Conservation (phyloP, 768 basidiomycete species). For the Neoboletus magnificus region DNA sequence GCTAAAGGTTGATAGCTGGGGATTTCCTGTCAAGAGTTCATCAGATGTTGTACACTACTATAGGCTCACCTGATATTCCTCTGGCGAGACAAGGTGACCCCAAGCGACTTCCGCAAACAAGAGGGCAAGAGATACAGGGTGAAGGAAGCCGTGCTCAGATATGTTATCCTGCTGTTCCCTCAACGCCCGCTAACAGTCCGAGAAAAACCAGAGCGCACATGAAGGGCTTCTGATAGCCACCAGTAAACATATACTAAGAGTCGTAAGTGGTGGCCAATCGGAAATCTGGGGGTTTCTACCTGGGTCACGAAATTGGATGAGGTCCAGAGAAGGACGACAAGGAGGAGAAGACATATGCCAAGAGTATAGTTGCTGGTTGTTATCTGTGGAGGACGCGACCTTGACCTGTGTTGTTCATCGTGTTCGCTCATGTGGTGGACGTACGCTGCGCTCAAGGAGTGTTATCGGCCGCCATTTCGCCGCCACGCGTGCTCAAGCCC, state of each 20-base stretch:
- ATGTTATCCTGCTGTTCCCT: constrained; percentile 63
- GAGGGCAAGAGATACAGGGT: constrained; percentile 74
- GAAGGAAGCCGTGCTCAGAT: constrained; percentile 90
- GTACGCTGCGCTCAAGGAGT: background rate
- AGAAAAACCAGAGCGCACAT: constrained; percentile 45
- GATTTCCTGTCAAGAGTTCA: background rate
- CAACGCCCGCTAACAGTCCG: background rate
- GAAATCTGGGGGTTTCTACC: constrained; percentile 34
- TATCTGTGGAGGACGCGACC: background rate
- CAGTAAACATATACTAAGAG: constrained; percentile 48
- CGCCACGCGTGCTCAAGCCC: constrained; percentile 14
- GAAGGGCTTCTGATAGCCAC: constrained; percentile 87
- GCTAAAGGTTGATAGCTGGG: constrained; percentile 26
- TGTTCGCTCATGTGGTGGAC: constrained; percentile 18
- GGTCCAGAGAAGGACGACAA: constrained; percentile 88
- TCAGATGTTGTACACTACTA: background rate
- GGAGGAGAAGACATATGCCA: constrained; percentile 66
- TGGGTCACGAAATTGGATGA: constrained; percentile 84
- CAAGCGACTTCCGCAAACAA: constrained; percentile 34
- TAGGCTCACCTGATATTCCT: constrained; percentile 10
- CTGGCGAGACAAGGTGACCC: background rate
- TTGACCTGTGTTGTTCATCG: constrained; percentile 14
- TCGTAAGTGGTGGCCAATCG: constrained; percentile 4
- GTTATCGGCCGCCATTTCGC: background rate
- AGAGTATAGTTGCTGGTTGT: constrained; percentile 40